phyloP scores from a whole-genome alignment of 169 alveolate species.

The Plasmodium falciparum region DNA sequence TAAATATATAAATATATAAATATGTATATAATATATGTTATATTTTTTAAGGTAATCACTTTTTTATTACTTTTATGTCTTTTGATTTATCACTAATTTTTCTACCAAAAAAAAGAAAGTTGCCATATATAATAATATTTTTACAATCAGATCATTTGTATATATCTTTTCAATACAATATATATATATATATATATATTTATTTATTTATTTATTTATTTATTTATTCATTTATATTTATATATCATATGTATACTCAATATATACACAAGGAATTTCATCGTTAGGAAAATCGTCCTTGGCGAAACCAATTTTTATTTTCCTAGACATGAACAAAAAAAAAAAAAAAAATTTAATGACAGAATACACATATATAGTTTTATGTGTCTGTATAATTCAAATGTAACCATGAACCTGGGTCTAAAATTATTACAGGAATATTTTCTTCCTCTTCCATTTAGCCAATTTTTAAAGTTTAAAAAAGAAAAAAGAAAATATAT shows the following conservation, averaged over 20 bases:
- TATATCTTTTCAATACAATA: neutral
- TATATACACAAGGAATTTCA: conserved; percentile 59
- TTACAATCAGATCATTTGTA: too few species aligned
- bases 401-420: conserved; percentile 75
- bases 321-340: conserved; percentile 41
- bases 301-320: conserved; percentile 61
- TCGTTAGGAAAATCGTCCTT: conserved; percentile 46
- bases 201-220: too few species aligned
- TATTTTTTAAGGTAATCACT: neutral
- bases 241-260: conserved; percentile 35
- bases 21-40: neutral
- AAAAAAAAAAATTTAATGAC: too few species aligned
- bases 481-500: neutral
- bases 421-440: conserved; percentile 55
- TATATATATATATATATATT: neutral
- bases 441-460: conserved; percentile 52
- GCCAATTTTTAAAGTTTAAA: neutral
- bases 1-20: neutral
- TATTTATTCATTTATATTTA: too few species aligned
- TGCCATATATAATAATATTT: too few species aligned
- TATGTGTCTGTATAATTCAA: conserved; percentile 1
- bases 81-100: conserved; percentile 20
- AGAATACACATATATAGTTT: conserved; percentile 2
- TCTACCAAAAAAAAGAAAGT: neutral
- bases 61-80: conserved; percentile 47